phyloP scores from a whole-genome alignment of 108 stramenopile species.

The Cyclostephanos invisitatus region DNA sequence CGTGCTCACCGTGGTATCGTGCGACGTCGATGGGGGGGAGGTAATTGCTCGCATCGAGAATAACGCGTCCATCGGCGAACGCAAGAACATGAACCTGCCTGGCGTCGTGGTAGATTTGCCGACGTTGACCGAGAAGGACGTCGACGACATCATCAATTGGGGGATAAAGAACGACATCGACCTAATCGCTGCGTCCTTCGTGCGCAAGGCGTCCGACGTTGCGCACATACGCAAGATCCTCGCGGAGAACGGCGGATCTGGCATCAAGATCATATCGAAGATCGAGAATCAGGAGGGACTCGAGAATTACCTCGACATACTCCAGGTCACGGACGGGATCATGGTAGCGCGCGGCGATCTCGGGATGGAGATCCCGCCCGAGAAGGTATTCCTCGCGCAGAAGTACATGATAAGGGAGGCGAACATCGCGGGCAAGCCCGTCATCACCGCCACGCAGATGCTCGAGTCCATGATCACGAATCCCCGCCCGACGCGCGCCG shows the following conservation, averaged over 20 bases:
- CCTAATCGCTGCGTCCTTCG: slow-evolving; percentile 97
- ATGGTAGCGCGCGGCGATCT: slow-evolving; percentile 98
- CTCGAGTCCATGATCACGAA: slow-evolving; percentile 96
- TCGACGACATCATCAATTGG: slow-evolving; percentile 88
- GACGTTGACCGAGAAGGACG: slow-evolving; percentile 91
- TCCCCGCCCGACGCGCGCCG: slow-evolving; percentile 99
- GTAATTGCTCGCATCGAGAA: slow-evolving; percentile 76
- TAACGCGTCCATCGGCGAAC: slow-evolving; percentile 77
- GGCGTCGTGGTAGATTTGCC: slow-evolving; percentile 87
- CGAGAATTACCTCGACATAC: slow-evolving; percentile 93
- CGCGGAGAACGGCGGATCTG: slow-evolving; percentile 73
- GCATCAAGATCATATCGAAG: slow-evolving; percentile 97
- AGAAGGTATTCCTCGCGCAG: slow-evolving; percentile 90
- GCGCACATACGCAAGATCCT: slow-evolving; percentile 85
- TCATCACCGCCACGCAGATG: slow-evolving; percentile 97
- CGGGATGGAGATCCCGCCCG: slow-evolving; percentile 96
- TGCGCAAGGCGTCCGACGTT: slow-evolving; percentile 90
- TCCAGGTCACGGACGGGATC: slow-evolving; percentile 92
- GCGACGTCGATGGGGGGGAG: slow-evolving; percentile 57
- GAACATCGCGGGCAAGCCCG: slow-evolving; percentile 94
- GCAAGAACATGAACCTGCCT: slow-evolving; percentile 93
- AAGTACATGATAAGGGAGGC: slow-evolving; percentile 92
- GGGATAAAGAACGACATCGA: slow-evolving; percentile 89
- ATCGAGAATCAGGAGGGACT: slow-evolving; percentile 97
- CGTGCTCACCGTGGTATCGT: slow-evolving; percentile 71